Conservation (phyloP, 1,284 basidiomycete species). For the Apiotrichum gracile region DNA sequence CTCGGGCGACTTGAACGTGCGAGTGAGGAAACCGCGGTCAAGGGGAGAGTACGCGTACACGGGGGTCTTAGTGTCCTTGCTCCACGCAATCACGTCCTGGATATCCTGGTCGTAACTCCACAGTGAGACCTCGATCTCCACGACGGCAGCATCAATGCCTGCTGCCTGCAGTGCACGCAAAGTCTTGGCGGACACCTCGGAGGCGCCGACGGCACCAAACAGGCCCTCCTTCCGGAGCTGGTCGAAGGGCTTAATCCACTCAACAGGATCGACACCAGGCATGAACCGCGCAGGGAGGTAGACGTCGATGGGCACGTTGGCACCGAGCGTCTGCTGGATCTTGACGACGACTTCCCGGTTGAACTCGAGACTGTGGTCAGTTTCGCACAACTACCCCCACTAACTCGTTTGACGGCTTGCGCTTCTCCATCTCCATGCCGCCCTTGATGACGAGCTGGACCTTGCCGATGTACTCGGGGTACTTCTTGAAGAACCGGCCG, state of each 20-base stretch:
- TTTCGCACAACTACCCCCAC: neutral
- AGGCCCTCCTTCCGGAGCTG: constrained; percentile 26
- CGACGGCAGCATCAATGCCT: constrained; percentile 43
- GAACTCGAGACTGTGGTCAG: neutral
- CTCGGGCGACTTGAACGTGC: constrained; percentile 49
- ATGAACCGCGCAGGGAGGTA: constrained; percentile 24
- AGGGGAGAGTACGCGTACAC: constrained; percentile 59
- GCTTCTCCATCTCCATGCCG: constrained; percentile 1
- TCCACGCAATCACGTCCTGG: constrained; percentile 41
- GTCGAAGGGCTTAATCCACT: neutral
- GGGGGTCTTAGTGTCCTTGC: constrained; percentile 52
- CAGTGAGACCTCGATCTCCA: constrained; percentile 55
- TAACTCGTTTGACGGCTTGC: constrained; percentile 3
- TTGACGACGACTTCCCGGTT: constrained; percentile 47
- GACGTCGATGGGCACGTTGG: constrained; percentile 50
- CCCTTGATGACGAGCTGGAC: constrained; percentile 53
- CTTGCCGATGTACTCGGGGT: constrained; percentile 55
- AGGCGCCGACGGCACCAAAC: constrained; percentile 26
- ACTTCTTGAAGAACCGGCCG: constrained; percentile 40
- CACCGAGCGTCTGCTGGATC: constrained; percentile 45
- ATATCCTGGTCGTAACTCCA: constrained; percentile 52
- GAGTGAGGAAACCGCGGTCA: constrained; percentile 56
- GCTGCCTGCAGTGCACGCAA: neutral
- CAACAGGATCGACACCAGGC: neutral
- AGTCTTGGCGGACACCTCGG: constrained; percentile 15